A percentile compares a stretch with the other conserved stretches of the same genome.
Conservation (phyloP, 1,284 basidiomycete genomes). For the Austropuccinia psidii region DNA sequence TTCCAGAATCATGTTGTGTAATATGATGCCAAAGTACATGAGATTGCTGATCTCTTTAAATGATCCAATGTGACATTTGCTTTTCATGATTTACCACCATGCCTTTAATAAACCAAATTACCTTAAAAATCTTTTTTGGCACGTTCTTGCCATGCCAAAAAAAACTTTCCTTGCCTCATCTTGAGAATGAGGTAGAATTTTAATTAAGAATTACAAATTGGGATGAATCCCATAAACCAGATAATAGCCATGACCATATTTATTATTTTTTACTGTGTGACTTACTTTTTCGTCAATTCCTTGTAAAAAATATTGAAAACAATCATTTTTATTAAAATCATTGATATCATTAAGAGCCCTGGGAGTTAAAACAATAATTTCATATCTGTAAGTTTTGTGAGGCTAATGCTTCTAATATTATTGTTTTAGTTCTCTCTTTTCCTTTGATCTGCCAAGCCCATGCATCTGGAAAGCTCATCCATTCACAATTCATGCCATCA, state of each 20-base stretch:
- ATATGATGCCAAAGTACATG: too few relatives aligned
- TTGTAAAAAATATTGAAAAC: too few relatives aligned
- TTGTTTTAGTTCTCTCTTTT: neutral
- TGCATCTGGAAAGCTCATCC: neutral
- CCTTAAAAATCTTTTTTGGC: too few relatives aligned
- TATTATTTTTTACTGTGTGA: neutral
- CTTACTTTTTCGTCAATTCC: neutral
- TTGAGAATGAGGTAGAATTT: too few relatives aligned
- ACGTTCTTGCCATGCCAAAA: too few relatives aligned
- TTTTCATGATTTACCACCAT: too few relatives aligned
- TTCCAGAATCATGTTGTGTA: too few relatives aligned
- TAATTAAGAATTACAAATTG: neutral
- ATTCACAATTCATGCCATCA: neutral
- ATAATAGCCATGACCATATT: neutral
- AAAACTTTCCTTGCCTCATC: too few relatives aligned
- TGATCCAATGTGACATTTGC: too few relatives aligned
- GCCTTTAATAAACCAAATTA: too few relatives aligned
- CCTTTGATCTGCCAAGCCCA: neutral
- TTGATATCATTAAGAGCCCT: neutral
- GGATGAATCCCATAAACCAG: constrained; percentile 4
- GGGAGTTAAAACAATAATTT: neutral
- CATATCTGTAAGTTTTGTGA: neutral
- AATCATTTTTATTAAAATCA: neutral
- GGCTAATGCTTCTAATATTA: neutral
- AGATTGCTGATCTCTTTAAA: too few relatives aligned